phyloP scores from a whole-genome alignment of 495 filamentous ascomycete species.

The Amniculicola lignicola region DNA sequence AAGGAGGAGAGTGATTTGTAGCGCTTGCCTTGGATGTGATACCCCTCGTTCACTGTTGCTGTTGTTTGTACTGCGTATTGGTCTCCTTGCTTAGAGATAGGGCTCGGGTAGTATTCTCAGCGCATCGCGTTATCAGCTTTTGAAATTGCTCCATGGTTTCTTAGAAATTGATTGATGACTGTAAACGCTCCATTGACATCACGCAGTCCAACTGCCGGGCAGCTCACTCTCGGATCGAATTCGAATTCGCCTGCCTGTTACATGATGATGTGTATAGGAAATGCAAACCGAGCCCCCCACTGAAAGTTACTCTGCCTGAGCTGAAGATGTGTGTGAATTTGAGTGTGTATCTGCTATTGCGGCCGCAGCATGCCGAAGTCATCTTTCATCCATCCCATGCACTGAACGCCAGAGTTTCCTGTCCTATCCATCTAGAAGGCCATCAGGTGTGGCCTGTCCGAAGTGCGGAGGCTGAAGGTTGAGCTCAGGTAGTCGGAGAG shows the following conservation, averaged over 20 bases:
- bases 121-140: too few relatives aligned
- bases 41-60: not conserved
- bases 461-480: slow-evolving; percentile 94
- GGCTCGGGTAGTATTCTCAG: too few relatives aligned
- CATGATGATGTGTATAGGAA: slow-evolving; percentile 21
- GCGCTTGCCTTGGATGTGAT: not conserved
- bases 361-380: slow-evolving; percentile 33
- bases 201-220: slow-evolving; percentile 5
- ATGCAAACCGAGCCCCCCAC: slow-evolving; percentile 32
- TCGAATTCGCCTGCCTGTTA: slow-evolving; percentile 31
- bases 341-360: slow-evolving; percentile 28
- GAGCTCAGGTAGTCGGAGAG: slow-evolving; percentile 85
- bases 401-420: slow-evolving; percentile 25
- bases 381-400: slow-evolving; percentile 32
- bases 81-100: too few relatives aligned
- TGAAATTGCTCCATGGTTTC: too few relatives aligned
- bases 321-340: slow-evolving; percentile 17
- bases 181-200: too few relatives aligned
- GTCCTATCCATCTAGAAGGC: slow-evolving; percentile 39
- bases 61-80: not conserved
- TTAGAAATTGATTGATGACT: too few relatives aligned
- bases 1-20: not conserved
- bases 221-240: slow-evolving; percentile 31
- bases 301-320: slow-evolving; percentile 26
- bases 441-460: slow-evolving; percentile 98